These are phyloP conservation scores for Tolypocladium capitatum DNA, from an alignment of 2,329 filamentous ascomycete genomes.

Conservation along the genomic window DNA sequence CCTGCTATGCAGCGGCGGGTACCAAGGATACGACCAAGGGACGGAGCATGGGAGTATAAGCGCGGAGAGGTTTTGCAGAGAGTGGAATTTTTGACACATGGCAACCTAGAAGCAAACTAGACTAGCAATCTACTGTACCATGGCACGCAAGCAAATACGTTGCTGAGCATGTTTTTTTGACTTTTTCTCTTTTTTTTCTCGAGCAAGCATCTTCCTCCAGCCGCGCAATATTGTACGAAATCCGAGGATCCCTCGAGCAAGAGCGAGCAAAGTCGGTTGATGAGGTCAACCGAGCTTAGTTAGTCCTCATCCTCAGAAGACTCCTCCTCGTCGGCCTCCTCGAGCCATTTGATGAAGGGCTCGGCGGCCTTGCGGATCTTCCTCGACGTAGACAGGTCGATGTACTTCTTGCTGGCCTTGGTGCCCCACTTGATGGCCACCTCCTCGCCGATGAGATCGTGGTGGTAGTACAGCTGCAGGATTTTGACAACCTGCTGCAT, in stretches of 20 bases:
- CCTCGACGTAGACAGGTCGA: constrained; percentile 76
- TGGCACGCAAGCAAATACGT: constrained; percentile 2
- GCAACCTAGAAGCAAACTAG: constrained; percentile 8
- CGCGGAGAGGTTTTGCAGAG: not conserved
- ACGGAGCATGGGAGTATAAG: not conserved
- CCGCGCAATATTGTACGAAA: not conserved
- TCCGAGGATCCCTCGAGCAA: not conserved
- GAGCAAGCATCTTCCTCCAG: not conserved
- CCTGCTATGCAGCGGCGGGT: not conserved
- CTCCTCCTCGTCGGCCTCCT: constrained; percentile 68
- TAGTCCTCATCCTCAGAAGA: constrained; percentile 43
- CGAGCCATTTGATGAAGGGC: constrained; percentile 88
- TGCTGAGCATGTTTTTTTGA: not conserved
- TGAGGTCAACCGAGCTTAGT: constrained; percentile 1
- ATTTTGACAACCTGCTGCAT: constrained; percentile 68
- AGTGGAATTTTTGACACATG: constrained; percentile 8
- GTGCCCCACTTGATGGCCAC: constrained; percentile 80
- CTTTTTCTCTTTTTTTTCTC: not conserved
- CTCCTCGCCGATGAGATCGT: constrained; percentile 81
- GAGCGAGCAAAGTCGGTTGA: not conserved
- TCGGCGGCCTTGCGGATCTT: constrained; percentile 92
- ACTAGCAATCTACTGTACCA: constrained; percentile 4
- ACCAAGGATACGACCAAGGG: not conserved
- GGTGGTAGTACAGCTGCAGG: constrained; percentile 78
- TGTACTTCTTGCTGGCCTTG: constrained; percentile 98